Conservation (phyloP, 225 moss, liverwort and hornwort species). For the Sphagnum tenellum region DNA sequence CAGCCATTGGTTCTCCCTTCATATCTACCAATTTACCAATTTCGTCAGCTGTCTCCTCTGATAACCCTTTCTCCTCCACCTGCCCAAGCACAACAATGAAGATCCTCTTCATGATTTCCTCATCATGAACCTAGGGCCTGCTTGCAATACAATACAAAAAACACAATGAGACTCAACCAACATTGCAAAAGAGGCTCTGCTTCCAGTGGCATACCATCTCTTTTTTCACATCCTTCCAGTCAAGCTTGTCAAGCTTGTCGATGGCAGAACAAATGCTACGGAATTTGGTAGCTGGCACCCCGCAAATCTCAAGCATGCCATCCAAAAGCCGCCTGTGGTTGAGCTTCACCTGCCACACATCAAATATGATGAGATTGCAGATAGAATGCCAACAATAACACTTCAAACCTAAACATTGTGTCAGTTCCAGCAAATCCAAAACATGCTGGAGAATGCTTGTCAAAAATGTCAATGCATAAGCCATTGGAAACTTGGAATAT, state of each 20-base stretch:
- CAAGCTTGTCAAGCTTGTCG: slow-evolving; percentile 44
- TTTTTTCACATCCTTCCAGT: slow-evolving; percentile 38
- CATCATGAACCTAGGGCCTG: neutral
- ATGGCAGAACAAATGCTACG: slow-evolving; percentile 49
- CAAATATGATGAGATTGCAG: too few species aligned
- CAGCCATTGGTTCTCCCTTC: slow-evolving; percentile 24
- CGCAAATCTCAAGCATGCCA: slow-evolving; percentile 45
- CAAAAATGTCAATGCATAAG: too few species aligned
- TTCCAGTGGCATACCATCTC: slow-evolving; percentile 25
- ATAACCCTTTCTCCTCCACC: slow-evolving; percentile 45
- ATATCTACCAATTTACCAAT: slow-evolving; percentile 37
- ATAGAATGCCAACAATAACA: too few species aligned
- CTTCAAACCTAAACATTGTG: too few species aligned
- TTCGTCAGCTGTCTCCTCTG: slow-evolving; percentile 31
- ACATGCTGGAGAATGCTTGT: too few species aligned
- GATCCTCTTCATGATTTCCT: too few species aligned
- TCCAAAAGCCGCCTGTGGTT: slow-evolving; percentile 45
- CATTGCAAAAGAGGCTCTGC: too few species aligned
- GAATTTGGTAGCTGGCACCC: slow-evolving; percentile 43
- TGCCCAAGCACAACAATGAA: neutral
- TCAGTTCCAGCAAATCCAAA: too few species aligned
- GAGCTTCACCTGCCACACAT: slow-evolving; percentile 28
- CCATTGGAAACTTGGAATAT: too few species aligned
- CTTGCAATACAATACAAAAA: neutral
- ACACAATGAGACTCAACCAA: too few species aligned